A percentile compares a stretch with the other conserved stretches of the same genome.
Conservation (phyloP, 2,329 filamentous ascomycete genomes). For the Bipolaris zeicola region DNA sequence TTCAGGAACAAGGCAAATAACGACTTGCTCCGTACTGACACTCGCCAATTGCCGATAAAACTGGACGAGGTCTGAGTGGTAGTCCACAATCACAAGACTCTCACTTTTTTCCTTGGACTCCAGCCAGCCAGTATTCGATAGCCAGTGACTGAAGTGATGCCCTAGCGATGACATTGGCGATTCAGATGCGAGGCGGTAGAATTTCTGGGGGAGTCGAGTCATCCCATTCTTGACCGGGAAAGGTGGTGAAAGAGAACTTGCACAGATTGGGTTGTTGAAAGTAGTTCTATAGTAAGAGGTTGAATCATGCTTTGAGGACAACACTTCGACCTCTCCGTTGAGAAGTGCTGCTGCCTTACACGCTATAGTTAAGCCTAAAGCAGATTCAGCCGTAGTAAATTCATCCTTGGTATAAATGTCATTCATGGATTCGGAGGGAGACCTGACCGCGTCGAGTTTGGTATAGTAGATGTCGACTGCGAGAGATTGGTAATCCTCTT, state of each 20-base stretch:
- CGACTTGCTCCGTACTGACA: slow-evolving; percentile 25
- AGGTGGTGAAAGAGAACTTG: slow-evolving; percentile 26
- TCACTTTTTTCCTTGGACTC: slow-evolving; percentile 14
- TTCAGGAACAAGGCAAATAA: slow-evolving; percentile 40
- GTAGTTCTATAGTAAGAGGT: slow-evolving; percentile 53
- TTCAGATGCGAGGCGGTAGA: slow-evolving; percentile 18
- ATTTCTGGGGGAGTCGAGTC: slow-evolving; percentile 11
- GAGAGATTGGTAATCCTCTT: slow-evolving; percentile 37
- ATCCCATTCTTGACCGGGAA: slow-evolving; percentile 9
- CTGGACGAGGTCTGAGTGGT: slow-evolving; percentile 23
- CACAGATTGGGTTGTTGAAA: slow-evolving; percentile 34
- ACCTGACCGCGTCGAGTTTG: slow-evolving; percentile 48
- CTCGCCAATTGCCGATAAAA: slow-evolving; percentile 22
- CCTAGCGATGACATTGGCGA: slow-evolving; percentile 17
- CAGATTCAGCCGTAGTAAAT: slow-evolving; percentile 47
- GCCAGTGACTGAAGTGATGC: slow-evolving; percentile 22
- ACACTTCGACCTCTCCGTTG: slow-evolving; percentile 47
- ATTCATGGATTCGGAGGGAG: slow-evolving; percentile 51
- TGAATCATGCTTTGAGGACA: slow-evolving; percentile 42
- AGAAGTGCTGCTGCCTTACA: slow-evolving; percentile 51
- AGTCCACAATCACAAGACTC: slow-evolving; percentile 35
- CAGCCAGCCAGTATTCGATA: slow-evolving; percentile 18
- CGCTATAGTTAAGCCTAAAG: slow-evolving; percentile 53
- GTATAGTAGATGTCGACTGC: slow-evolving; percentile 53
- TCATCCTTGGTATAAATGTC: slow-evolving; percentile 53